A percentile compares a stretch with the other conserved stretches of the same genome.
phyloP scores from a whole-genome alignment of 2,329 filamentous ascomycete species.

The Ambrosiella xylebori region DNA sequence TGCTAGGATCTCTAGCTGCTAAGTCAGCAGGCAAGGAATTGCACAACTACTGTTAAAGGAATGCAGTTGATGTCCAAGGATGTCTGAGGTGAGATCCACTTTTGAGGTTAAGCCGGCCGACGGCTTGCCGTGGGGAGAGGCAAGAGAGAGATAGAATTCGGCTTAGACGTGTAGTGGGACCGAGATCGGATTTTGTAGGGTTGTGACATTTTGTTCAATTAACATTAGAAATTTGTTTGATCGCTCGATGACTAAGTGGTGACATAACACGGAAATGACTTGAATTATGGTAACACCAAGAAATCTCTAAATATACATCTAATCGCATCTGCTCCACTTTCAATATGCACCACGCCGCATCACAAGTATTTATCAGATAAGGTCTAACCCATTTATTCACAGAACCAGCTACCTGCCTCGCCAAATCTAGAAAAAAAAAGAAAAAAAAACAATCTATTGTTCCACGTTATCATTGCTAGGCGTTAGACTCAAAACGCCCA shows the following conservation, averaged over 20 bases:
- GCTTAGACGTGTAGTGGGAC: background rate
- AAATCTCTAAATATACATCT: too few relatives aligned
- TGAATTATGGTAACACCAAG: too few relatives aligned
- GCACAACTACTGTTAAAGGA: background rate
- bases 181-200: background rate
- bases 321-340: too few relatives aligned
- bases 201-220: background rate
- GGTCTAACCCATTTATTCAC: too few relatives aligned
- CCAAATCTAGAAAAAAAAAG: too few relatives aligned
- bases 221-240: background rate
- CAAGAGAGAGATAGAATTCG: background rate
- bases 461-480: too few relatives aligned
- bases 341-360: too few relatives aligned
- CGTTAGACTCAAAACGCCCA: too few relatives aligned
- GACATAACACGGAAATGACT: too few relatives aligned
- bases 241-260: too few relatives aligned
- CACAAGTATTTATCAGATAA: too few relatives aligned
- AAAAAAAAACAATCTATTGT: background rate
- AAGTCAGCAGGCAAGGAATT: background rate
- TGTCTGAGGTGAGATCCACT: background rate
- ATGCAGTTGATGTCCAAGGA: background rate
- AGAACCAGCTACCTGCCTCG: too few relatives aligned
- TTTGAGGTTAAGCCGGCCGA: slow-evolving; percentile 1
- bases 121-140: background rate
- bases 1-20: background rate